Base-by-base conservation (phyloP, 2,329 filamentous ascomycete genomes). In the Ophiostoma triangulosporum region DNA sequence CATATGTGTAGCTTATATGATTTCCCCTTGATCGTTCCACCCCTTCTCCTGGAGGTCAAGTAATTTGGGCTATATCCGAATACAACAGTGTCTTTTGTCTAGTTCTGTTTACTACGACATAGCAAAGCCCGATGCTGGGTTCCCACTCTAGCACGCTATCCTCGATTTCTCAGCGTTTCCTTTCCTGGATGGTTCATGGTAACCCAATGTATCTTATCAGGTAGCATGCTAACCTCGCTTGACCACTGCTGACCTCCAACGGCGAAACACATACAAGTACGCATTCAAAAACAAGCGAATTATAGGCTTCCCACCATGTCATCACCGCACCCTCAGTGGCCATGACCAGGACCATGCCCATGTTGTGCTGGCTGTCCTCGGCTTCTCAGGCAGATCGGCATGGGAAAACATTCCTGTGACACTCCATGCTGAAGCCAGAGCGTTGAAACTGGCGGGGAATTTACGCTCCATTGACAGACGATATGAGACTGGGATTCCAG, bases 401-500 rank as follows among this genome's bases (percentile, higher is more conserved):
- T 33, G 4, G 35, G 45, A 29, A 26, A 35, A 17, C n/a, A 38
- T 50, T 52, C 51, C 50, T 53, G 57, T 57, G 55, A 56, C 57
- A 59, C 52, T 22, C 51, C 54, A 20, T 55, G 52, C 17, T 54
- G 38, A 52, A 29, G 52, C 45, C 50, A 49, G 36, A 49, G 50
- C 48, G 52, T 57, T 57, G 57, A 61, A 61, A 58, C 58, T 49
- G 50, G 54, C 60, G 59, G 60, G 58, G 58, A 62, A 61, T 59
- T 62, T 57, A 49, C 52, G 54, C 56, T 58, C 40, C 50, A 57
- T 48, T 36, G 56, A 57, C 52, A 58, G 58, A 57, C 56, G 29
- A 52, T 27, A 45, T 57, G 57, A 60, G 58, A 58, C 57, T 43
- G 9, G 11, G 17, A 20, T n/a, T n/a, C n/a, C n/a, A n/a, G n/a